A percentile compares a stretch with the other conserved stretches of the same genome.
These are phyloP conservation scores for Heliosperma pusillum DNA, from an alignment of 148 eudicot species.

Conservation along the genomic window DNA sequence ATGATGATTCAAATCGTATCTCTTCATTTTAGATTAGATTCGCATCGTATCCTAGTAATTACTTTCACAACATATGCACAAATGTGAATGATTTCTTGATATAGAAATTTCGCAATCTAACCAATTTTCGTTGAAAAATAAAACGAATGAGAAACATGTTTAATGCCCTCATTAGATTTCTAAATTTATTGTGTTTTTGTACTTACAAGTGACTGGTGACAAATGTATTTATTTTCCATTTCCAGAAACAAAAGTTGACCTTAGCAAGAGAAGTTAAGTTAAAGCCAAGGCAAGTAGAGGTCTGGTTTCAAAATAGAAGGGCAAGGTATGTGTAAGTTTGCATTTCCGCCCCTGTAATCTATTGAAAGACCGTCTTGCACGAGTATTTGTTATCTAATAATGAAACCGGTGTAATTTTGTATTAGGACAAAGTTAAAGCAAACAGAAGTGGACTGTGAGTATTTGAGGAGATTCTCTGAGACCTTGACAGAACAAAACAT, in stretches of 20 bases:
- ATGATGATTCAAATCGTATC: not conserved
- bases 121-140: not conserved
- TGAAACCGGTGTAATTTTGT: not conserved
- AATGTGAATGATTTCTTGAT: not conserved
- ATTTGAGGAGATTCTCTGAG: slow-evolving; percentile 48
- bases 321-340: slow-evolving; percentile 46
- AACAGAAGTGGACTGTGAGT: slow-evolving; percentile 61
- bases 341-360: not conserved
- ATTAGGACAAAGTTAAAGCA: slow-evolving; percentile 66
- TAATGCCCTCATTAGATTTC: too few relatives aligned
- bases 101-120: not conserved
- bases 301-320: slow-evolving; percentile 85
- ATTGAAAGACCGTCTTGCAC: not conserved
- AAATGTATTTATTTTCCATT: not conserved
- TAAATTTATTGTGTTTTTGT: not conserved
- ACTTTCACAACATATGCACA: not conserved
- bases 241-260: slow-evolving; percentile 55
- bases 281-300: slow-evolving; percentile 75
- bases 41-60: not conserved
- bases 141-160: not conserved
- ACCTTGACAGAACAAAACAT: slow-evolving; percentile 52
- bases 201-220: not conserved
- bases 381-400: not conserved
- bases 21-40: not conserved
- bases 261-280: slow-evolving; percentile 60